These are phyloP conservation scores for Paramecium biaurelia DNA, from an alignment of 73 alveolate genomes.

Conservation along the genomic window DNA sequence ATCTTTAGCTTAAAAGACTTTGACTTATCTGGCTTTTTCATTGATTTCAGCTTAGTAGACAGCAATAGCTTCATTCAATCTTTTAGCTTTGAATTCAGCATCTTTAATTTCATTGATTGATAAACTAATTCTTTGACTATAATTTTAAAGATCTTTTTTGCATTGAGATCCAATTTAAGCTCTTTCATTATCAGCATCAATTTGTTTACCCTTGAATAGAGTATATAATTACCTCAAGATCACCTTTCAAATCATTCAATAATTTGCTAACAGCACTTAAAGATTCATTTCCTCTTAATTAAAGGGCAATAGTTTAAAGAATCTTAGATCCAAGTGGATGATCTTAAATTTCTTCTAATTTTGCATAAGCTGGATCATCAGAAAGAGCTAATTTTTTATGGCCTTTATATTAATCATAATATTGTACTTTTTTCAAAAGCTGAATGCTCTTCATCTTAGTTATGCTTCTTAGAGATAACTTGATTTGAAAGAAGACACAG, in stretches of 20 bases:
- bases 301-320: slow-evolving; percentile 25
- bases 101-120: slow-evolving; percentile 49
- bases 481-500: slow-evolving; percentile 18
- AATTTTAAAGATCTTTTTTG: slow-evolving; percentile 48
- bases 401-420: not conserved
- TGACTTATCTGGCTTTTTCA: slow-evolving; percentile 22
- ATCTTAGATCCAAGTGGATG: slow-evolving; percentile 48
- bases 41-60: slow-evolving; percentile 48
- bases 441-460: slow-evolving; percentile 29
- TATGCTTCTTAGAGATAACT: not conserved
- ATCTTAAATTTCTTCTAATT: slow-evolving; percentile 50
- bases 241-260: slow-evolving; percentile 45
- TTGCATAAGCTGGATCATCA: slow-evolving; percentile 42
- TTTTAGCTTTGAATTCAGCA: slow-evolving; percentile 55
- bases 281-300: slow-evolving; percentile 55
- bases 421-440: slow-evolving; percentile 23
- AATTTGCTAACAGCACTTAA: slow-evolving; percentile 57
- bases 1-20: slow-evolving; percentile 49
- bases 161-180: slow-evolving; percentile 48
- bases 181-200: slow-evolving; percentile 49
- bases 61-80: slow-evolving; percentile 53
- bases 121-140: slow-evolving; percentile 22
- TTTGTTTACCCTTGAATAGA: slow-evolving; percentile 33
- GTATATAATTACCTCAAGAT: not conserved
- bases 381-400: slow-evolving; percentile 1